Evolutionary conservation across 768 basidiomycete genomes (phyloP).

Genomic region (Ramaria sp.): DNA sequence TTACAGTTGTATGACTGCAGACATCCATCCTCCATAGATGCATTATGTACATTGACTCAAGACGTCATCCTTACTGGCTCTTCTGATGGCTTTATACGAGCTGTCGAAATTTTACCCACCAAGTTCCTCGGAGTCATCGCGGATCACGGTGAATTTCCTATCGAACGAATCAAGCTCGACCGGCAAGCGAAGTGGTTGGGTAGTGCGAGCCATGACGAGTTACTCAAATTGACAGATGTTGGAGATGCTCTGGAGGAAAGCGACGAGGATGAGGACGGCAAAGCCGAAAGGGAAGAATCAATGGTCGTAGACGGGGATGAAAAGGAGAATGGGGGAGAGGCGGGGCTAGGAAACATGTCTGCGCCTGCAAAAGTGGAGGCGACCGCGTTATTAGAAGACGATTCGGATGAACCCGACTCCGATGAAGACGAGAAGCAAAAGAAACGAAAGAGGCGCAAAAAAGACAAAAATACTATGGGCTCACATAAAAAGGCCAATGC

Average conservation of each 20-base stretch:
- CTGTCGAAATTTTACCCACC: conserved; percentile 80
- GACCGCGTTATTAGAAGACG: background rate
- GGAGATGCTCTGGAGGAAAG: conserved; percentile 60
- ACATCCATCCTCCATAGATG: conserved; percentile 86
- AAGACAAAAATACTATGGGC: background rate
- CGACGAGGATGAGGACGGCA: conserved; percentile 25
- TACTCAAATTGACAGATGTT: conserved; percentile 75
- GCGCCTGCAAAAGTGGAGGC: background rate
- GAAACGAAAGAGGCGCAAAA: conserved; percentile 6
- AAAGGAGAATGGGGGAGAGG: conserved; percentile 20
- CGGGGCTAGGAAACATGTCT: conserved; percentile 5
- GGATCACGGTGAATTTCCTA: conserved; percentile 86
- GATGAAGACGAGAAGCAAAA: background rate
- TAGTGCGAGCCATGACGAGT: conserved; percentile 86
- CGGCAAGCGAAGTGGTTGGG: conserved; percentile 75
- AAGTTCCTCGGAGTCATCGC: conserved; percentile 84
- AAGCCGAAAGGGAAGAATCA: conserved; percentile 25
- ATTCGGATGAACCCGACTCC: conserved; percentile 2
- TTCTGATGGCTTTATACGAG: conserved; percentile 83
- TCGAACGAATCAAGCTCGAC: conserved; percentile 75
- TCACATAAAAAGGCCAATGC: background rate
- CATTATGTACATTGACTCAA: conserved; percentile 61
- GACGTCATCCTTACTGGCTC: conserved; percentile 81
- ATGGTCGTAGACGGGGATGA: conserved; percentile 21
- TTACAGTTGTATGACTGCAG: conserved; percentile 27